A percentile compares a stretch with the other conserved stretches of the same genome.
phyloP scores from a whole-genome alignment of 305 asterid genomes.

The Solanum aculeatissimum region DNA sequence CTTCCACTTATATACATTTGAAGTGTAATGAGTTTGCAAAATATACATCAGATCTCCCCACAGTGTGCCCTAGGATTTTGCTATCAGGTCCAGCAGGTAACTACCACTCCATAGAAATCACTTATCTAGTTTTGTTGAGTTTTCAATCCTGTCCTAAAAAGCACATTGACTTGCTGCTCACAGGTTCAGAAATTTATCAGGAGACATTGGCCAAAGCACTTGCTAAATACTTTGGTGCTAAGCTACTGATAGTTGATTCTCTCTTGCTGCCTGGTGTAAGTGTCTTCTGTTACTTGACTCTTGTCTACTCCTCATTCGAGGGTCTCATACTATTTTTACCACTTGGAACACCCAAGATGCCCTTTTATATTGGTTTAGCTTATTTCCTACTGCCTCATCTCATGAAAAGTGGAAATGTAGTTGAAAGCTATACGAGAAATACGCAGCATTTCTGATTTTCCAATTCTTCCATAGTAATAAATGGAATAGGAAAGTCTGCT shows the following conservation, averaged over 20 bases:
- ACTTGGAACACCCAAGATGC: background rate
- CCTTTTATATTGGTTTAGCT: background rate
- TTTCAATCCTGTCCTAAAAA: background rate
- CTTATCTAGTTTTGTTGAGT: background rate
- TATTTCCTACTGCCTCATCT: background rate
- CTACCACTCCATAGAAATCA: background rate
- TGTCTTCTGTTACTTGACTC: background rate
- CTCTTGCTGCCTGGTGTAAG: conserved; percentile 84
- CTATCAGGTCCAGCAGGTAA: conserved; percentile 92
- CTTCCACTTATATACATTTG: conserved; percentile 74
- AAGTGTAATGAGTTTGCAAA: conserved; percentile 54
- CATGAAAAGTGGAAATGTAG: background rate
- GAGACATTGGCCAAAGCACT: conserved; percentile 82
- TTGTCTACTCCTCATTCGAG: background rate
- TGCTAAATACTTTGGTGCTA: conserved; percentile 53
- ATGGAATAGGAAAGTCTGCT: background rate
- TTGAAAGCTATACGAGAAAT: background rate
- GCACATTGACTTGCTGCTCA: background rate
- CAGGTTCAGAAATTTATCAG: conserved; percentile 91
- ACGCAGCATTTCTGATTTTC: background rate
- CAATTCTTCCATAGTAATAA: background rate
- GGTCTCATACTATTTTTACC: background rate
- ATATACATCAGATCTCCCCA: conserved; percentile 67
- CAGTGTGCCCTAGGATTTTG: conserved; percentile 72
- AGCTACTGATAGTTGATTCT: conserved; percentile 65